A percentile compares a stretch with the other conserved stretches of the same genome.
These are phyloP conservation scores for Vigna hirtella DNA, from an alignment of 306 rosid genomes.

Conservation along the genomic window DNA sequence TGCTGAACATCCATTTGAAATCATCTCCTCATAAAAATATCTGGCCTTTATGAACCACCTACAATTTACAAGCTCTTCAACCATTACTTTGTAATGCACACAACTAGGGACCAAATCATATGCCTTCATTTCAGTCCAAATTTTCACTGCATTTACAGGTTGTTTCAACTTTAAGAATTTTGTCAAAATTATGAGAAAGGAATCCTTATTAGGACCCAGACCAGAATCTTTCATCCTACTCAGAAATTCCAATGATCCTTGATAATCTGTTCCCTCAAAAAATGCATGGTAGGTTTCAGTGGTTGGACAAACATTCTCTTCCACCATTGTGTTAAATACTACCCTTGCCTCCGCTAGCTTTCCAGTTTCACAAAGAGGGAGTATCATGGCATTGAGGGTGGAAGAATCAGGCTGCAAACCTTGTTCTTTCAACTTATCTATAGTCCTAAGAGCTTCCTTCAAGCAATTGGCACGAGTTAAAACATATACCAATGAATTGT, in stretches of 20 bases:
- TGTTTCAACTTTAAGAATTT: slow-evolving; percentile 67
- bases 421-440: slow-evolving; percentile 67
- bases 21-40: slow-evolving; percentile 71
- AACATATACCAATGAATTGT: slow-evolving; percentile 74
- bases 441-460: slow-evolving; percentile 78
- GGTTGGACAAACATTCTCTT: slow-evolving; percentile 72
- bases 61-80: slow-evolving; percentile 70
- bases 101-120: slow-evolving; percentile 60
- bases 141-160: slow-evolving; percentile 73
- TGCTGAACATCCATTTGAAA: slow-evolving; percentile 58
- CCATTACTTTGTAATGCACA: slow-evolving; percentile 64
- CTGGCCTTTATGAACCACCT: slow-evolving; percentile 68
- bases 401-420: slow-evolving; percentile 78
- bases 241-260: slow-evolving; percentile 69
- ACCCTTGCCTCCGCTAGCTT: slow-evolving; percentile 71
- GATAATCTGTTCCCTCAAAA: slow-evolving; percentile 68
- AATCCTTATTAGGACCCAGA: slow-evolving; percentile 64
- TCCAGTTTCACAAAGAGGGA: slow-evolving; percentile 73
- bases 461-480: slow-evolving; percentile 72
- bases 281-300: slow-evolving; percentile 82
- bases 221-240: slow-evolving; percentile 67
- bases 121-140: slow-evolving; percentile 73
- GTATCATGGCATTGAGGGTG: slow-evolving; percentile 80
- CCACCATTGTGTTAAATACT: slow-evolving; percentile 62
- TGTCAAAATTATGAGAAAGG: slow-evolving; percentile 63